Evolutionary conservation across 345 rosid species (phyloP).

Genomic region (Hibiscus mutabilis): DNA sequence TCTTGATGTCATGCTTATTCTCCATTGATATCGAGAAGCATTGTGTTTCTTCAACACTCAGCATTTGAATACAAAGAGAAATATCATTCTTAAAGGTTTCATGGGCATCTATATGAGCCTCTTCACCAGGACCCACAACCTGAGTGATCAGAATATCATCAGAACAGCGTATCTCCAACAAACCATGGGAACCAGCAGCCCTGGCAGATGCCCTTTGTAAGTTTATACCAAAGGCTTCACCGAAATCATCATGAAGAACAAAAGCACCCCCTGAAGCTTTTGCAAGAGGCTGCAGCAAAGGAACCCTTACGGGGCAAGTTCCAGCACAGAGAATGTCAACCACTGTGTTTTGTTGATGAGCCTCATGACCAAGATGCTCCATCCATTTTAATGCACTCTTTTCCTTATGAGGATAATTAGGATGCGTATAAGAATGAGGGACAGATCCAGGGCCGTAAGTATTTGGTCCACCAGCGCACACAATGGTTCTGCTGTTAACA

Average conservation of each 20-base stretch:
- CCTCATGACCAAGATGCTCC: constrained; percentile 80
- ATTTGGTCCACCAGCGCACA: constrained; percentile 93
- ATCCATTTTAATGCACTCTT: constrained; percentile 79
- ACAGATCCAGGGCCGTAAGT: constrained; percentile 94
- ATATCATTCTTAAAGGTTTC: constrained; percentile 63
- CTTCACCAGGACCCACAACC: constrained; percentile 97
- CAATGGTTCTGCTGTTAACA: constrained; percentile 79
- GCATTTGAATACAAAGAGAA: constrained; percentile 71
- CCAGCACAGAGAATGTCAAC: constrained; percentile 97
- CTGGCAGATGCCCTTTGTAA: constrained; percentile 91
- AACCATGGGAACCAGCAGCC: constrained; percentile 28
- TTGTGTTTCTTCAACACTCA: constrained; percentile 94
- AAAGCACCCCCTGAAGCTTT: constrained; percentile 94
- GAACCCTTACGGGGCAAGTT: constrained; percentile 90
- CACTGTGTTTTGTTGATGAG: constrained; percentile 62
- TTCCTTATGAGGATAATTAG: constrained; percentile 83
- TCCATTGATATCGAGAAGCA: constrained; percentile 88
- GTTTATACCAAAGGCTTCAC: constrained; percentile 96
- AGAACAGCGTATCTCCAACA: constrained; percentile 89
- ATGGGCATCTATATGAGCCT: constrained; percentile 62
- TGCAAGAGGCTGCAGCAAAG: constrained; percentile 86
- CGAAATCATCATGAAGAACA: constrained; percentile 97
- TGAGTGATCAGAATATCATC: constrained; percentile 84
- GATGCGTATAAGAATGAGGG: constrained; percentile 78
- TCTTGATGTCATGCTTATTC: constrained; percentile 66